phyloP scores from a whole-genome alignment of 176 grass and related monocot species.

The Dactylis glomerata region DNA sequence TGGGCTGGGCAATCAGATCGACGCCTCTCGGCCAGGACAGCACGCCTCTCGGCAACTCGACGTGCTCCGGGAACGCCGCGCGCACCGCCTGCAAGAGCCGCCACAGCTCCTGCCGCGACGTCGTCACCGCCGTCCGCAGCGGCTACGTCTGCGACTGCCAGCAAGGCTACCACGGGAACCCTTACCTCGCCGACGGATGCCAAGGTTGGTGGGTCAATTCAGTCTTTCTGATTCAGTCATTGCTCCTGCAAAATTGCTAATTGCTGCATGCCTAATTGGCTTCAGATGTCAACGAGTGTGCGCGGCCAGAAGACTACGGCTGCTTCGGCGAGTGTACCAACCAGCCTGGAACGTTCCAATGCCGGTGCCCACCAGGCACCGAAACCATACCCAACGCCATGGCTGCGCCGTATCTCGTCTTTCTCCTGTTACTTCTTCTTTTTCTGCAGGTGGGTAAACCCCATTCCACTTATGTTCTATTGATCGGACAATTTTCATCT shows the following conservation, averaged over 20 bases:
- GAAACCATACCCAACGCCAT: neutral
- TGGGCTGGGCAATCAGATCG: neutral
- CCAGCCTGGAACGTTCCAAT: neutral
- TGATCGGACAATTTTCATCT: neutral
- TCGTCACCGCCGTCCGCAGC: neutral
- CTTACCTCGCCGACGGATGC: neutral
- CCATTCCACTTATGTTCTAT: neutral
- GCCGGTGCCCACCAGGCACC: neutral
- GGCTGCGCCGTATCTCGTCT: neutral
- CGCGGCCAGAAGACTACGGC: neutral
- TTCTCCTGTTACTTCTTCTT: neutral
- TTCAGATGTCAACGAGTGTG: conserved; percentile 4
- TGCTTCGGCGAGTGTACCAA: conserved; percentile 11
- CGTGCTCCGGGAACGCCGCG: neutral
- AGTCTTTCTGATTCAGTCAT: neutral
- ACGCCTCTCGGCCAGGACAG: neutral
- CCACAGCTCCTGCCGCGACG: conserved; percentile 7
- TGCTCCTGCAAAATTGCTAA: neutral
- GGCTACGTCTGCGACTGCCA: neutral
- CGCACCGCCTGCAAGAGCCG: conserved; percentile 14
- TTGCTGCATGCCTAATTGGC: neutral
- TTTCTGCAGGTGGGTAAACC: neutral
- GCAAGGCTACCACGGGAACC: neutral
- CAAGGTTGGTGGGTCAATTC: neutral
- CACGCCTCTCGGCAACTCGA: neutral